phyloP scores from a whole-genome alignment of 139 green algal genomes.

The Chlorella sp. region DNA sequence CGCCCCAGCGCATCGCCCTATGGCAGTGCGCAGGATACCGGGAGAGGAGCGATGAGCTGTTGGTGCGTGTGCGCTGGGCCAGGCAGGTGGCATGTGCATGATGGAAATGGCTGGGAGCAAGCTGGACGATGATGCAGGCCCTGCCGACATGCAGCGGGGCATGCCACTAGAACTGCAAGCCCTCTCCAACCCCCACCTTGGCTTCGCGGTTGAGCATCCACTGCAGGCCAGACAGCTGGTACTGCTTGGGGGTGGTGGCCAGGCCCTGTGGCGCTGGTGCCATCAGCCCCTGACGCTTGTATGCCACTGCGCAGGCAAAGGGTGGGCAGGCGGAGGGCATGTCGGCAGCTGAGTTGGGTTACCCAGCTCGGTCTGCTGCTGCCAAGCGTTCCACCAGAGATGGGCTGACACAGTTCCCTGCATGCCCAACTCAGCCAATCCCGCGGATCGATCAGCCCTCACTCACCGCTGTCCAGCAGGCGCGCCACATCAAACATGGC shows the following conservation, averaged over 20 bases:
- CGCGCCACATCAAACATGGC: constrained; percentile 21
- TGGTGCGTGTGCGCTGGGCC: too few species aligned
- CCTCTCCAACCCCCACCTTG: constrained; percentile 16
- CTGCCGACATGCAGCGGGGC: too few species aligned
- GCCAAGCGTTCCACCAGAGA: too few species aligned
- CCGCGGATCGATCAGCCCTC: background rate
- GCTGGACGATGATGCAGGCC: too few species aligned
- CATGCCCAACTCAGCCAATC: too few species aligned
- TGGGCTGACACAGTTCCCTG: too few species aligned
- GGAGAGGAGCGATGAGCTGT: too few species aligned
- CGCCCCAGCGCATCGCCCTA: constrained; percentile 58
- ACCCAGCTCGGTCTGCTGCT: background rate
- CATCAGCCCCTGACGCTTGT: background rate
- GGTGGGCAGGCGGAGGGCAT: background rate
- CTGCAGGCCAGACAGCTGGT: constrained; percentile 66
- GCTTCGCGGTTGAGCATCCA: constrained; percentile 72
- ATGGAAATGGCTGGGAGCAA: too few species aligned
- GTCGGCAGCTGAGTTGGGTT: background rate
- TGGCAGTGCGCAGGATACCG: background rate
- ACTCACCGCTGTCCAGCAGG: constrained; percentile 45
- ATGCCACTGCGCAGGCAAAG: background rate
- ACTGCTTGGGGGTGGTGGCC: constrained; percentile 54
- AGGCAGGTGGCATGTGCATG: too few species aligned
- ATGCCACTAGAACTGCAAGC: too few species aligned
- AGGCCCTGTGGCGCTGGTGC: constrained; percentile 25